phyloP scores from a whole-genome alignment of 2,329 filamentous ascomycete species.

The Nemania serpens region DNA sequence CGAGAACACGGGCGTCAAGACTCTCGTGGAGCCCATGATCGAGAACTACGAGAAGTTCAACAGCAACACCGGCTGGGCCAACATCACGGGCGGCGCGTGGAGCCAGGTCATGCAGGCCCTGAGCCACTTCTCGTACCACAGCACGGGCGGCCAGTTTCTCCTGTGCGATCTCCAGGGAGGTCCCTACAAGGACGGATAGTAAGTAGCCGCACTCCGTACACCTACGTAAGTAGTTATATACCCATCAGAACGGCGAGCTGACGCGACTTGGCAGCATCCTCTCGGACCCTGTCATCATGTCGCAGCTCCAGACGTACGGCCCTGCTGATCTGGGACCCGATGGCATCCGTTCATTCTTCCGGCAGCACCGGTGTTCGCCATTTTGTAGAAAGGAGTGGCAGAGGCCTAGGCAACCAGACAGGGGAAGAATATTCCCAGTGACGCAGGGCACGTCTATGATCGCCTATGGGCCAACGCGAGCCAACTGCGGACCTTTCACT shows the following conservation, averaged over 20 bases:
- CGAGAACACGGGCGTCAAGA: slow-evolving; percentile 28
- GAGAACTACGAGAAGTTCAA: slow-evolving; percentile 51
- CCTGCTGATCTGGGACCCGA: slow-evolving; percentile 46
- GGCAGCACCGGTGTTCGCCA: slow-evolving; percentile 42
- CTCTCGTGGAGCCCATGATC: slow-evolving; percentile 47
- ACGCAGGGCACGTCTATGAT: slow-evolving; percentile 27
- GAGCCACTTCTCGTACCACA: slow-evolving; percentile 51
- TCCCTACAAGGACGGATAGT: slow-evolving; percentile 41
- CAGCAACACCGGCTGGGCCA: slow-evolving; percentile 49
- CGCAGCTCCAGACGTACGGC: slow-evolving; percentile 44
- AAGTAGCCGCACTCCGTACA: background rate
- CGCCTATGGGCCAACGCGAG: slow-evolving; percentile 2
- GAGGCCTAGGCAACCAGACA: slow-evolving; percentile 9
- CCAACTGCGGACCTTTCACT: slow-evolving; percentile 2
- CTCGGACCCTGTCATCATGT: slow-evolving; percentile 50
- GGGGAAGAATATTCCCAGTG: background rate
- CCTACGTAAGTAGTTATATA: too few species aligned
- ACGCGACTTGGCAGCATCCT: slow-evolving; percentile 37
- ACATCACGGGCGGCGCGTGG: slow-evolving; percentile 38
- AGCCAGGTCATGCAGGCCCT: slow-evolving; percentile 47
- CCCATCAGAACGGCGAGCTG: background rate
- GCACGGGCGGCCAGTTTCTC: slow-evolving; percentile 44
- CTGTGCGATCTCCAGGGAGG: slow-evolving; percentile 51
- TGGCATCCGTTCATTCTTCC: slow-evolving; percentile 49
- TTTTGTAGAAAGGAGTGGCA: slow-evolving; percentile 40